Conservation (phyloP, 148 eudicot genomes). For the Cornus controversa region DNA sequence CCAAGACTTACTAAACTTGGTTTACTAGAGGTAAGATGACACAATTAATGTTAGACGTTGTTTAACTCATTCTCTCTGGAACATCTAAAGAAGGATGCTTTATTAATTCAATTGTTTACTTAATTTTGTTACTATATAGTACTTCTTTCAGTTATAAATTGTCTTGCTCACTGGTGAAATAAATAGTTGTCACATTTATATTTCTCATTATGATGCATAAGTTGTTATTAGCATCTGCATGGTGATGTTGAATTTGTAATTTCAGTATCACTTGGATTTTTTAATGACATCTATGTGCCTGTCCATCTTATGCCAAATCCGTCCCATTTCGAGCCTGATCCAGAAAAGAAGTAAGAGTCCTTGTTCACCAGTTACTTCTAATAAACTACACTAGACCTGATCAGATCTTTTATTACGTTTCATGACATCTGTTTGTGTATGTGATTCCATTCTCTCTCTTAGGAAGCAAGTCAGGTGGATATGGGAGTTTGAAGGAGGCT, state of each 20-base stretch:
- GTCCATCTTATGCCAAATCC: constrained; percentile 54
- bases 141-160: neutral
- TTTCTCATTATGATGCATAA: neutral
- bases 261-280: constrained; percentile 90
- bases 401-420: neutral
- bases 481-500: constrained; percentile 41
- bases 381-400: neutral
- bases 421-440: constrained; percentile 5
- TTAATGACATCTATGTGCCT: constrained; percentile 76
- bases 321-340: constrained; percentile 36
- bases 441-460: constrained; percentile 10
- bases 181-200: neutral
- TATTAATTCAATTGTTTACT: too few relatives aligned
- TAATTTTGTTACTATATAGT: too few relatives aligned
- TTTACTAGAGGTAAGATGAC: neutral
- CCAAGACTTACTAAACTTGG: neutral
- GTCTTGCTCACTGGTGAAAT: neutral
- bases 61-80: neutral
- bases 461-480: constrained; percentile 50
- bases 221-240: constrained; percentile 5
- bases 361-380: neutral
- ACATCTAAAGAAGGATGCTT: neutral
- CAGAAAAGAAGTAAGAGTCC: constrained; percentile 47
- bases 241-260: constrained; percentile 10
- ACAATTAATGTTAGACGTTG: neutral